Conservation (phyloP, 805 yeast genomes). For the Jamesozyma hellenica region DNA sequence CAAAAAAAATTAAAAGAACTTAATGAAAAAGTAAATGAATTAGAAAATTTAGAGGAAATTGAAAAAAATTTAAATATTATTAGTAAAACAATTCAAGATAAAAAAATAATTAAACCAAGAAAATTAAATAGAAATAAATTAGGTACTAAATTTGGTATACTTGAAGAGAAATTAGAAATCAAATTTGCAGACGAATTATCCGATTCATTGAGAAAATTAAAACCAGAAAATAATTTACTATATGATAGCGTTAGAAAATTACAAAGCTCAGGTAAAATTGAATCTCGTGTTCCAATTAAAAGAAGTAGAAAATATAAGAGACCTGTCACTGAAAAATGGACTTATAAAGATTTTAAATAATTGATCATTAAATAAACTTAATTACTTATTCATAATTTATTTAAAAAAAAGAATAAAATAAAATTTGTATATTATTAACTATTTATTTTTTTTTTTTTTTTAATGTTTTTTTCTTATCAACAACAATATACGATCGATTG, state of each 20-base stretch:
- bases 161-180: slow-evolving; percentile 49
- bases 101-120: slow-evolving; percentile 19
- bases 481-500: too few species aligned
- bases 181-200: slow-evolving; percentile 83
- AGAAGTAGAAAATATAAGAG: slow-evolving; percentile 57
- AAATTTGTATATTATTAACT: too few species aligned
- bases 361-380: not conserved
- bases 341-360: slow-evolving; percentile 78
- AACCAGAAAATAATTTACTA: slow-evolving; percentile 82
- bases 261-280: slow-evolving; percentile 80
- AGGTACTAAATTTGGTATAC: slow-evolving; percentile 39
- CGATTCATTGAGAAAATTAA: slow-evolving; percentile 72
- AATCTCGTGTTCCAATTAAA: slow-evolving; percentile 61
- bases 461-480: too few species aligned
- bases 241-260: slow-evolving; percentile 72
- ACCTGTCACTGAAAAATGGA: slow-evolving; percentile 85
- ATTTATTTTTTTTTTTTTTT: too few species aligned
- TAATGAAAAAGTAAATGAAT: slow-evolving; percentile 49
- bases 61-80: slow-evolving; percentile 22
- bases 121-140: slow-evolving; percentile 31
- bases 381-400: not conserved
- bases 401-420: too few species aligned
- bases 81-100: slow-evolving; percentile 12
- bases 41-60: slow-evolving; percentile 38
- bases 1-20: slow-evolving; percentile 48